Conservation (phyloP, 2,329 filamentous ascomycete species). For the Xylariaceae sp. region DNA sequence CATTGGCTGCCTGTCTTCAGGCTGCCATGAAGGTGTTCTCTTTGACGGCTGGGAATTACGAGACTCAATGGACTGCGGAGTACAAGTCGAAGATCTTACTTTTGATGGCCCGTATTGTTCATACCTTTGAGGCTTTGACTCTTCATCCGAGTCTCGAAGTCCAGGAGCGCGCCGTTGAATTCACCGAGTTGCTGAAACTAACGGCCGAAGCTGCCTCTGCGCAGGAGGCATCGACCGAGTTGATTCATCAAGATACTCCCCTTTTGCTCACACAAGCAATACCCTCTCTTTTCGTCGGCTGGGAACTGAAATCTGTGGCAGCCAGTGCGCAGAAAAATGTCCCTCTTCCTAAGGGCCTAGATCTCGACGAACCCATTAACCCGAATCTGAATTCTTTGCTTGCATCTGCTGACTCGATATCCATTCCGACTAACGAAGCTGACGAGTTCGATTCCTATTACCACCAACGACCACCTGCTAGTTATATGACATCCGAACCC, state of each 20-base stretch:
- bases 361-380: conserved; percentile 80
- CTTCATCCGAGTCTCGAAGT: conserved; percentile 86
- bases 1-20: conserved; percentile 76
- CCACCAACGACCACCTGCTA: conserved; percentile 49
- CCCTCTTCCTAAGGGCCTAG: conserved; percentile 67
- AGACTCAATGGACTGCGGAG: conserved; percentile 63
- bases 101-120: conserved; percentile 73
- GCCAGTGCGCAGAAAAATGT: conserved; percentile 78
- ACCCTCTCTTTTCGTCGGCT: conserved; percentile 76
- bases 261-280: conserved; percentile 85
- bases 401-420: conserved; percentile 48
- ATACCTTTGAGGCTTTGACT: conserved; percentile 73
- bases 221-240: conserved; percentile 54
- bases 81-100: conserved; percentile 70
- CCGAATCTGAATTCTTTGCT: conserved; percentile 64
- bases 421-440: conserved; percentile 48
- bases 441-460: conserved; percentile 66
- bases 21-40: conserved; percentile 82
- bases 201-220: conserved; percentile 73
- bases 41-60: conserved; percentile 60
- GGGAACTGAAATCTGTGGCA: conserved; percentile 90
- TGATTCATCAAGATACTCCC: conserved; percentile 61
- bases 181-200: conserved; percentile 81
- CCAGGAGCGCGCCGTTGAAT: conserved; percentile 90
- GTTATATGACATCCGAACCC: conserved; percentile 50